Conservation (phyloP, 805 yeast species). For the Yamadazyma sp. region DNA sequence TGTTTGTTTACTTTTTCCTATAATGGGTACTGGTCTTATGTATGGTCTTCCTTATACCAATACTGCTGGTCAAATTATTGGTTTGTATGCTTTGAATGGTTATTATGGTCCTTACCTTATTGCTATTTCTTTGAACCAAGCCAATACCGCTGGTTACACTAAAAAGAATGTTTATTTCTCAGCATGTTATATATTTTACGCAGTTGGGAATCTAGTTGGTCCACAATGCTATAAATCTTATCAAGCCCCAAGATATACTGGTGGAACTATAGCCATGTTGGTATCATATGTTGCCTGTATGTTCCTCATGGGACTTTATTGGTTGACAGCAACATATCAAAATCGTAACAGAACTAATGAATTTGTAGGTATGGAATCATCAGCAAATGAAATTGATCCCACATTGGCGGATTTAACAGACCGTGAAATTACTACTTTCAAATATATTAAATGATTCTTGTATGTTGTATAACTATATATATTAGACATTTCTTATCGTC, state of each 20-base stretch:
- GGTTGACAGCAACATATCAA: too few relatives aligned
- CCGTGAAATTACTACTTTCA: too few relatives aligned
- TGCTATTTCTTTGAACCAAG: constrained; percentile 34
- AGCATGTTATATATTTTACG: constrained; percentile 43
- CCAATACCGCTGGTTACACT: constrained; percentile 56
- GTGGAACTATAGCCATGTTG: constrained; percentile 55
- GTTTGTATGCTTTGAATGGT: constrained; percentile 51
- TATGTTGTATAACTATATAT: too few relatives aligned
- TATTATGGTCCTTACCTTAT: constrained; percentile 47
- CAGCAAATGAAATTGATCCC: too few relatives aligned
- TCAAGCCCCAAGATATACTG: constrained; percentile 48
- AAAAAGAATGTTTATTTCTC: constrained; percentile 50
- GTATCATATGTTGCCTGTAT: constrained; percentile 39
- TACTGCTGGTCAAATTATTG: constrained; percentile 48
- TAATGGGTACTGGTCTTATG: too few relatives aligned
- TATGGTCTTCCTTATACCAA: constrained; percentile 41
- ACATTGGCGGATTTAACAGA: too few relatives aligned
- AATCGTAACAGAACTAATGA: too few relatives aligned
- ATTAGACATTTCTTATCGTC: too few relatives aligned
- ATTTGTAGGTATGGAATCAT: too few relatives aligned
- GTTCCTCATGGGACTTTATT: too few relatives aligned
- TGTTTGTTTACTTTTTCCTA: constrained; percentile 28
- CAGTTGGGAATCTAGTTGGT: constrained; percentile 54
- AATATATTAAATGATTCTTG: too few relatives aligned
- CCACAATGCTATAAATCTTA: constrained; percentile 47